Percentiles rank a stretch among this genome's conserved stretches.
Conservation (phyloP, 768 basidiomycete genomes). For the Dioszegia aurantiaca region DNA sequence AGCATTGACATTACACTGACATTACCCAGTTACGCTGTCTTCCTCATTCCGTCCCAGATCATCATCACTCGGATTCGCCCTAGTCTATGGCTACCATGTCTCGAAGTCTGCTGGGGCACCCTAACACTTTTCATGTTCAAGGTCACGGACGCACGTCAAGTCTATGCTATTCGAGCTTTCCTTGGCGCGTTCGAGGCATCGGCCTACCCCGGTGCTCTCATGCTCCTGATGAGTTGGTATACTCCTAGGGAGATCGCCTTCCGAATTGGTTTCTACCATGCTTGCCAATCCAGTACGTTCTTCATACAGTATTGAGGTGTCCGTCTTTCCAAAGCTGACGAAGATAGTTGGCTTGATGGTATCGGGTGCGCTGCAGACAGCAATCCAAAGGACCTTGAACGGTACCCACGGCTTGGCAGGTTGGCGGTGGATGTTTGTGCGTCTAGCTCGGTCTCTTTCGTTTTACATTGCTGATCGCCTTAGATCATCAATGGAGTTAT, state of each 20-base stretch:
- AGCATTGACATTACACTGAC: not conserved
- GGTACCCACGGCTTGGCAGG: conserved; percentile 54
- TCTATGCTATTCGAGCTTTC: conserved; percentile 42
- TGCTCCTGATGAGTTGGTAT: conserved; percentile 32
- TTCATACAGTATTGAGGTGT: conserved; percentile 29
- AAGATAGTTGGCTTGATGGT: conserved; percentile 43
- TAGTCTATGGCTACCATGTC: conserved; percentile 23
- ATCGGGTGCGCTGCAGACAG: conserved; percentile 55
- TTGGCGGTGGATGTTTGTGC: conserved; percentile 47
- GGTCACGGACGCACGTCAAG: conserved; percentile 24
- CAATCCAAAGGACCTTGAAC: conserved; percentile 54
- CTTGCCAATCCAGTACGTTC: conserved; percentile 32
- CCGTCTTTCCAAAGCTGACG: not conserved
- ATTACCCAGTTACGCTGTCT: conserved; percentile 5
- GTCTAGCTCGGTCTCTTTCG: not conserved
- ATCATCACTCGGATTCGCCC: conserved; percentile 38
- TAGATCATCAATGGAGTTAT: conserved; percentile 53
- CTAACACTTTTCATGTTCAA: conserved; percentile 26
- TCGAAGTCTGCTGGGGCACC: conserved; percentile 33
- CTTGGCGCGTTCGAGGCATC: conserved; percentile 42
- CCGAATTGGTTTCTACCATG: conserved; percentile 45
- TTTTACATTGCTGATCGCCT: not conserved
- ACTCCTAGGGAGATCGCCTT: conserved; percentile 44
- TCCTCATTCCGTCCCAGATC: conserved; percentile 26
- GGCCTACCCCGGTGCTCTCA: conserved; percentile 39